Evolutionary conservation across 2,329 filamentous ascomycete species (phyloP).

Genomic region (Penicillium aurantiogriseum): DNA sequence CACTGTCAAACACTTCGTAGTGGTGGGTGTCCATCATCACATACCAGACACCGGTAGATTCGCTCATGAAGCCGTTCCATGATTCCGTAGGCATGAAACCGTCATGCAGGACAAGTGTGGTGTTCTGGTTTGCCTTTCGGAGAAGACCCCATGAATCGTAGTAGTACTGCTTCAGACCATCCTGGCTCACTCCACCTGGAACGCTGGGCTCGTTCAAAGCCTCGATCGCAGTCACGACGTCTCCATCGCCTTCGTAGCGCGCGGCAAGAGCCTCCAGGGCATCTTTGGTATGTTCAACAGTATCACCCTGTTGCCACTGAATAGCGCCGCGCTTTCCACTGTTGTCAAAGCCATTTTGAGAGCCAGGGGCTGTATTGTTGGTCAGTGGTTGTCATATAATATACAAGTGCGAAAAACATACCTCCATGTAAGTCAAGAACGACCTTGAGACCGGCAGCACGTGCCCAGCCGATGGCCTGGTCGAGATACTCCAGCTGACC

Average conservation of each 20-base stretch:
- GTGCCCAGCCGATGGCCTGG: constrained; percentile 59
- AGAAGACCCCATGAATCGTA: constrained; percentile 52
- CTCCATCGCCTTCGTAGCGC: constrained; percentile 58
- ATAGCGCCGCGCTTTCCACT: constrained; percentile 51
- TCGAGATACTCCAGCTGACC: constrained; percentile 61
- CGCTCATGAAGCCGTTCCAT: constrained; percentile 63
- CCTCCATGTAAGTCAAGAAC: constrained; percentile 68
- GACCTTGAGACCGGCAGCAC: constrained; percentile 58
- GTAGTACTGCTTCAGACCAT: constrained; percentile 54
- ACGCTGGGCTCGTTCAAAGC: constrained; percentile 46
- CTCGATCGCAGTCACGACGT: constrained; percentile 56
- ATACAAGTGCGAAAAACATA: constrained; percentile 33
- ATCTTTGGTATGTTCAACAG: constrained; percentile 44
- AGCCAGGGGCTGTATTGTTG: constrained; percentile 50
- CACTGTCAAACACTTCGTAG: constrained; percentile 42
- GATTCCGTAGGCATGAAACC: constrained; percentile 47
- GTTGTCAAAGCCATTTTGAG: constrained; percentile 69
- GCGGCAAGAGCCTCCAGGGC: constrained; percentile 58
- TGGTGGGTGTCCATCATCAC: constrained; percentile 67
- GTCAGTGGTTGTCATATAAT: not conserved
- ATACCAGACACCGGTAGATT: constrained; percentile 44
- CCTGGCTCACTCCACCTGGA: constrained; percentile 42
- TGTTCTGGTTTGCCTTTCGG: constrained; percentile 46
- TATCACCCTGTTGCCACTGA: constrained; percentile 40
- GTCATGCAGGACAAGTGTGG: constrained; percentile 56